Percentiles rank a stretch among this genome's conserved stretches.
phyloP scores from a whole-genome alignment of 2,329 filamentous ascomycete species.

The Colletotrichum phormii region DNA sequence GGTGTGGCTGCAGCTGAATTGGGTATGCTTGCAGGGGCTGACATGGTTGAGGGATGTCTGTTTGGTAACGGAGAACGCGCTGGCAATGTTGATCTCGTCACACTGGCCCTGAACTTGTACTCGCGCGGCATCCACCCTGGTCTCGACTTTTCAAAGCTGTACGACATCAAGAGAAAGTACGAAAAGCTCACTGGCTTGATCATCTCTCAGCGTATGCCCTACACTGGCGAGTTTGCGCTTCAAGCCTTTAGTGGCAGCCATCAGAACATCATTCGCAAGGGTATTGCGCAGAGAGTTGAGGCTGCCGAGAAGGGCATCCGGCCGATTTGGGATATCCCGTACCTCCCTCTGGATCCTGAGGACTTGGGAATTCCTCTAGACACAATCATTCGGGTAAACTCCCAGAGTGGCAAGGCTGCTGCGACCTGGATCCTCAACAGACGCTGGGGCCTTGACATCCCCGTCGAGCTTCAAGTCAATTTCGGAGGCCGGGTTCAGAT shows the following conservation, averaged over 20 bases:
- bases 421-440: conserved; percentile 88
- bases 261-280: conserved; percentile 96
- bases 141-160: conserved; percentile 91
- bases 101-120: conserved; percentile 90
- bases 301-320: conserved; percentile 43
- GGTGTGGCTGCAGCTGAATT: conserved; percentile 90
- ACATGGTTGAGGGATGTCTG: conserved; percentile 91
- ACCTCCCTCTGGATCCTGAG: conserved; percentile 89
- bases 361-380: conserved; percentile 96
- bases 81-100: conserved; percentile 94
- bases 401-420: conserved; percentile 93
- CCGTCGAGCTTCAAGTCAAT: conserved; percentile 9
- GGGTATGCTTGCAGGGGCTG: conserved; percentile 94
- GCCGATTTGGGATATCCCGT: conserved; percentile 72
- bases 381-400: conserved; percentile 97
- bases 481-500: conserved; percentile 20
- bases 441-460: not conserved
- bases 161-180: conserved; percentile 85
- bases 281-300: conserved; percentile 77
- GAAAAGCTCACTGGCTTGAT: conserved; percentile 96
- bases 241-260: conserved; percentile 93
- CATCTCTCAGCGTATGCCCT: conserved; percentile 88
- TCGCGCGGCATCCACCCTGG: conserved; percentile 90
- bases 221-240: conserved; percentile 88
- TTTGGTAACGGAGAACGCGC: conserved; percentile 96